Conservation (phyloP, 2,329 filamentous ascomycete genomes). For the Hypoxylon sp. region DNA sequence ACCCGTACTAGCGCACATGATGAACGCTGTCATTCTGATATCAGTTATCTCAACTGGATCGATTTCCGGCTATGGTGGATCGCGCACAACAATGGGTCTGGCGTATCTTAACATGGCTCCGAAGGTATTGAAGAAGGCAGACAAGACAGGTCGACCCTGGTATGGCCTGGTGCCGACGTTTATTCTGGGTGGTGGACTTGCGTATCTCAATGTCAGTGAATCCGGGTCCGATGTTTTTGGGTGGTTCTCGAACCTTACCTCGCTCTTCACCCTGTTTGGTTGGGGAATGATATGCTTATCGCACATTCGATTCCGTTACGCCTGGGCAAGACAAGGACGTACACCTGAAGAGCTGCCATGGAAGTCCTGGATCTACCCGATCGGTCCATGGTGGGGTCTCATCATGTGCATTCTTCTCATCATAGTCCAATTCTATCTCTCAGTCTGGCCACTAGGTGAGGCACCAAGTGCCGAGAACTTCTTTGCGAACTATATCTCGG, state of each 20-base stretch:
- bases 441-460: slow-evolving; percentile 60
- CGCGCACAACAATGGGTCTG: slow-evolving; percentile 61
- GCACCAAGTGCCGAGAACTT: slow-evolving; percentile 57
- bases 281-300: slow-evolving; percentile 62
- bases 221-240: slow-evolving; percentile 60
- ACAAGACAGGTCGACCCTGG: slow-evolving; percentile 57
- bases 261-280: slow-evolving; percentile 61
- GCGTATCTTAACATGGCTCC: slow-evolving; percentile 61
- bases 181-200: slow-evolving; percentile 61
- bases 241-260: slow-evolving; percentile 64
- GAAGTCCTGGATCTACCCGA: slow-evolving; percentile 62
- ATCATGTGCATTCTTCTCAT: slow-evolving; percentile 61
- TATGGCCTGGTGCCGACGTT: slow-evolving; percentile 65
- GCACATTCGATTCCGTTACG: slow-evolving; percentile 60
- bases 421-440: slow-evolving; percentile 63
- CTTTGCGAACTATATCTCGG: slow-evolving; percentile 63
- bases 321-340: slow-evolving; percentile 59
- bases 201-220: slow-evolving; percentile 61
- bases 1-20: slow-evolving; percentile 60
- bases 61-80: slow-evolving; percentile 60
- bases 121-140: slow-evolving; percentile 54
- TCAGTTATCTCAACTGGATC: slow-evolving; percentile 62
- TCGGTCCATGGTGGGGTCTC: slow-evolving; percentile 61
- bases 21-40: slow-evolving; percentile 65
- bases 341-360: slow-evolving; percentile 57